Base-by-base conservation (phyloP, 805 yeast species). In the Yarrowia sp. region DNA sequence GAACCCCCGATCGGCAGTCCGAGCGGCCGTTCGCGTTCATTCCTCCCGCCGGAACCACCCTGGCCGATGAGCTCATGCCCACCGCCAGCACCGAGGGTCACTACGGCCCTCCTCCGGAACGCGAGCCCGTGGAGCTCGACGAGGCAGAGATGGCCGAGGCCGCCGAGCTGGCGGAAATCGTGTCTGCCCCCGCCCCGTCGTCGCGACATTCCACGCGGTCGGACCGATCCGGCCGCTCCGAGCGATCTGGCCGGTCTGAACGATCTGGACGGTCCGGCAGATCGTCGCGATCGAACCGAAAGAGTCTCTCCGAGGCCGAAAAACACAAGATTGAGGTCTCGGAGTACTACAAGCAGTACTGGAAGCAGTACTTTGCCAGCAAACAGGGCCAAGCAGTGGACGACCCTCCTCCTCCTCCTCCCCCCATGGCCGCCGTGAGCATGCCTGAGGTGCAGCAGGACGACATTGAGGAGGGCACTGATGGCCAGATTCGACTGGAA, bases 341-440 rank as follows among this genome's bases (percentile, higher is more conserved):
- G 34, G 64, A 58, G 50, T 58, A 58, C 64, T 58, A 58, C 64
- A 58, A 58, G 64, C 64, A 58, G 44, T 58, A 58, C 64, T 58
- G 64, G 64, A 58, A 42, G 50, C 40, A 58, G 64, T 58, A 58
- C 40, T 58, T 58, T 58, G 49, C 64, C 33, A 58, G 33, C 33
- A 8, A 30, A 30, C 49, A 30, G 34, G 64, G 44, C 19, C 38
- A 43, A 19, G 19, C 24, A 14, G 33, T 14, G 17, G 50, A 42
- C 50, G 33, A 20, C 19, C 17, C 58, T 52, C 58, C 58, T 14
- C 58, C 64, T 12, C 64, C 64, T 42, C 64, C 64, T 34, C 50
- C 64, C 12, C 40, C 50, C 13, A 30, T 58, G 50, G 49, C 33
- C 10, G 6, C 64, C 12, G 64, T 58, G 2, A 17, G 50, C 40